These are phyloP conservation scores for Bruguiera sexangula DNA, from an alignment of 345 rosid species.

Conservation along the genomic window DNA sequence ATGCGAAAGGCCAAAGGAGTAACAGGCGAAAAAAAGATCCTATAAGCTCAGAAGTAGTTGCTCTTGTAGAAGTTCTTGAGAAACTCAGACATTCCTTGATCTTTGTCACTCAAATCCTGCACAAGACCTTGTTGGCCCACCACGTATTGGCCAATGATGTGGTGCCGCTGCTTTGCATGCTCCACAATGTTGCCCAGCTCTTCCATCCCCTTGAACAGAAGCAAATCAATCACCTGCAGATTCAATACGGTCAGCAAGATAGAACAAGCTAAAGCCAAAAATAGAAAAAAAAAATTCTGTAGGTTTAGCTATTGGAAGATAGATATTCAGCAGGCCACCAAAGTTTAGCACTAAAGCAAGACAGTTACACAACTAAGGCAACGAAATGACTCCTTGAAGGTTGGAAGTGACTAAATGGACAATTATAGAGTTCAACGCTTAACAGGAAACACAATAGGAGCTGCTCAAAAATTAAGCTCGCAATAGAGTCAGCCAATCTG, in stretches of 20 bases:
- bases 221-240: constrained; percentile 86
- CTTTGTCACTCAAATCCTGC: constrained; percentile 65
- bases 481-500: too few relatives aligned
- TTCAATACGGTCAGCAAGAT: background rate
- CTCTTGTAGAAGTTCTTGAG: constrained; percentile 81
- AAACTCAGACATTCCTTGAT: constrained; percentile 66
- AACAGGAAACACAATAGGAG: too few relatives aligned
- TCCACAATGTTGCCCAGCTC: constrained; percentile 73
- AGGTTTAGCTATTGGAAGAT: background rate
- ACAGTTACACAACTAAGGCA: too few relatives aligned
- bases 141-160: constrained; percentile 87
- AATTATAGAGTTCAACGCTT: too few relatives aligned
- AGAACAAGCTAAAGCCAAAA: background rate
- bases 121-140: constrained; percentile 61
- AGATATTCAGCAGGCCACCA: background rate
- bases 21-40: background rate
- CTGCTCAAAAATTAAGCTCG: too few relatives aligned
- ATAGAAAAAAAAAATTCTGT: background rate
- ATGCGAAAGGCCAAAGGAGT: background rate
- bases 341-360: background rate
- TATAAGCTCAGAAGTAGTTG: constrained; percentile 64
- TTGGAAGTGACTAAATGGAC: too few relatives aligned
- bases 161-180: constrained; percentile 99
- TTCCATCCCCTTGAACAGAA: constrained; percentile 91
- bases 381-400: too few relatives aligned